Base-by-base conservation (phyloP, 306 rosid species). In the Glycine soja region DNA sequence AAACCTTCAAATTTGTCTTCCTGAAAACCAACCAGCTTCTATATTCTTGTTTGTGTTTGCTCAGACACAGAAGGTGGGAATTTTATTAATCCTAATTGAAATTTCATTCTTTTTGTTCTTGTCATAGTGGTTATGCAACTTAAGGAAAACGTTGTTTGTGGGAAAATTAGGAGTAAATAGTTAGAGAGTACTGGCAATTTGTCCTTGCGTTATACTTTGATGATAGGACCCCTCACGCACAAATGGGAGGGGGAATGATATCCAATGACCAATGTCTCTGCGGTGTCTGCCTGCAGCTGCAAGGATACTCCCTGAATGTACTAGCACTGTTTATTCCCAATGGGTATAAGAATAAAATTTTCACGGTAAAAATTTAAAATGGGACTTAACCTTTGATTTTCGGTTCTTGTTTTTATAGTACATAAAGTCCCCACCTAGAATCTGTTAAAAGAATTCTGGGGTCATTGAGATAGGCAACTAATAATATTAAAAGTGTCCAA, bases 401-500 rank as follows among this genome's bases (percentile, higher is more conserved):
- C 38, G 61, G 45, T 42, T 5, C 1, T 42, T 42, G 45, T 42
- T 42, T 42, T 42, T 8, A 45, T 45, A 46, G 51, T 46, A 46
- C 12, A 75, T 74, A 34, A 74, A 74, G 63, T n/a, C 38, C 30
- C 30, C 30, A 24, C 2, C 30, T 24, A 24, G 30, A 24, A 24
- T 14, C 10, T 19, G 72, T 48, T 53, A 2, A 53, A n/a, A 72
- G 42, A 38, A 38, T 4, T 38, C 53, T 30, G 13, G 32, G 68
- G 56, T 45, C 80, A 78, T 66, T 66, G 24, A 16, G 78, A 72
- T 70, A 59, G 68, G 51, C 77, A 84, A 70, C 30, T 24, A 24
- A 24, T 24, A 24, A 24, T 24, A 24, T 24, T 24, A 24, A 24
- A 24, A 24, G 2, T 24, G 40, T 4, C 8, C 40, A 4, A 62